Evolutionary conservation across 2,329 filamentous ascomycete genomes (phyloP).

Genomic region (Penicillium verrucosum): DNA sequence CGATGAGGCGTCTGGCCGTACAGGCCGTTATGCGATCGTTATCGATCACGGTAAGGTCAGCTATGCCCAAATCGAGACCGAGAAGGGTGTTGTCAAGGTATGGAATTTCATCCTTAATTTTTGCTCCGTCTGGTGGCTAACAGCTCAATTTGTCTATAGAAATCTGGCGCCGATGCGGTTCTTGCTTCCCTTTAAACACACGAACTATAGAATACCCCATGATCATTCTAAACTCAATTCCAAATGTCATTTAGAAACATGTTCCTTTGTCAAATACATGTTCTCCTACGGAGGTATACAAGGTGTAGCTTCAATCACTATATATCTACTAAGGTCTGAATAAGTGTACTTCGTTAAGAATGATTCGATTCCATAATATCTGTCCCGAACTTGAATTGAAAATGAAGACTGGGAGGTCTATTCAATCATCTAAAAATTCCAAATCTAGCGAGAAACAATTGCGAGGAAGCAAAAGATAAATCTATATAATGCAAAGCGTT

Average conservation of each 20-base stretch:
- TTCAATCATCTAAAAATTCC: neutral
- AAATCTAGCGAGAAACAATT: neutral
- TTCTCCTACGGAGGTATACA: neutral
- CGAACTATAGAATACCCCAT: neutral
- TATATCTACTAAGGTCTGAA: neutral
- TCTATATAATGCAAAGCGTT: slow-evolving; percentile 2
- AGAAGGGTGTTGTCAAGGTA: slow-evolving; percentile 34
- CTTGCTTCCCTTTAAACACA: slow-evolving; percentile 30
- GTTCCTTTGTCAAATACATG: neutral
- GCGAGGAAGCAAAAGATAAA: neutral
- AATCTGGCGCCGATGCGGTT: slow-evolving; percentile 34
- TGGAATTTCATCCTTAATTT: neutral
- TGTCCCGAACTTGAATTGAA: neutral
- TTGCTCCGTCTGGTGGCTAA: neutral
- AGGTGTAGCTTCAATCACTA: neutral
- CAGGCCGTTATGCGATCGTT: slow-evolving; percentile 73
- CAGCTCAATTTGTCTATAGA: slow-evolving; percentile 17
- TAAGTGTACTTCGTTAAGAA: too few species aligned
- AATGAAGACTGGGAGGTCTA: neutral
- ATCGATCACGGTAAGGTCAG: slow-evolving; percentile 76
- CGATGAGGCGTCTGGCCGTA: slow-evolving; percentile 55
- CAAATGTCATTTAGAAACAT: neutral
- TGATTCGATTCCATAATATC: neutral
- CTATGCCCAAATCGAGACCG: slow-evolving; percentile 71
- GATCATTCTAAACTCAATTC: neutral